phyloP scores from a whole-genome alignment of 2,329 filamentous ascomycete species.

The Incumbomyces lentus region DNA sequence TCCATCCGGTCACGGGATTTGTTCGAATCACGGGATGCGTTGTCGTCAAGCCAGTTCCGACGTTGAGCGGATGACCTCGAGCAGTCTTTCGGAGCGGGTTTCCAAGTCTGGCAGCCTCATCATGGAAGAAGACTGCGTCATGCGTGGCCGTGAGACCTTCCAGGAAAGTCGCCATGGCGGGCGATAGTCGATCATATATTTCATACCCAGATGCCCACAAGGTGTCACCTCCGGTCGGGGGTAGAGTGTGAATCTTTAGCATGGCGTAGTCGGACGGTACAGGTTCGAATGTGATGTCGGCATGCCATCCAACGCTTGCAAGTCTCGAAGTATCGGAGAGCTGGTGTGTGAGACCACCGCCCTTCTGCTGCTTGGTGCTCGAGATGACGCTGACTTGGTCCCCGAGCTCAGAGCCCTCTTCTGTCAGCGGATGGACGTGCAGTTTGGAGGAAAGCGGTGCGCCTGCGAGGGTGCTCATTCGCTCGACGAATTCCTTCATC shows the following conservation, averaged over 20 bases:
- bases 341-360: slow-evolving; percentile 25
- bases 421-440: slow-evolving; percentile 51
- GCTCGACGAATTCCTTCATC: slow-evolving; percentile 54
- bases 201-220: slow-evolving; percentile 61
- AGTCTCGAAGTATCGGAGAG: slow-evolving; percentile 28
- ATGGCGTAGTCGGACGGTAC: slow-evolving; percentile 54
- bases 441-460: slow-evolving; percentile 48
- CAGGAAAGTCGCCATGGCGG: slow-evolving; percentile 47
- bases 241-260: slow-evolving; percentile 47
- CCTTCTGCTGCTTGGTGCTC: slow-evolving; percentile 44
- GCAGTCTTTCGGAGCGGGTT: slow-evolving; percentile 31
- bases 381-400: slow-evolving; percentile 55
- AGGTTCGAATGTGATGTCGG: slow-evolving; percentile 56
- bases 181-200: slow-evolving; percentile 49
- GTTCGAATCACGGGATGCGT: slow-evolving; percentile 50
- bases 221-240: slow-evolving; percentile 47
- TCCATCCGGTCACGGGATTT: slow-evolving; percentile 56
- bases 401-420: slow-evolving; percentile 45
- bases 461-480: slow-evolving; percentile 50
- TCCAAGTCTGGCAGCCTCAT: slow-evolving; percentile 31
- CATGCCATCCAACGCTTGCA: slow-evolving; percentile 43
- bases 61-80: slow-evolving; percentile 46
- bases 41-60: slow-evolving; percentile 40
- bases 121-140: slow-evolving; percentile 41
- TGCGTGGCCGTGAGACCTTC: slow-evolving; percentile 49